Conservation (phyloP, 331 rosid species). For the Rhamnella rubrinervis region DNA sequence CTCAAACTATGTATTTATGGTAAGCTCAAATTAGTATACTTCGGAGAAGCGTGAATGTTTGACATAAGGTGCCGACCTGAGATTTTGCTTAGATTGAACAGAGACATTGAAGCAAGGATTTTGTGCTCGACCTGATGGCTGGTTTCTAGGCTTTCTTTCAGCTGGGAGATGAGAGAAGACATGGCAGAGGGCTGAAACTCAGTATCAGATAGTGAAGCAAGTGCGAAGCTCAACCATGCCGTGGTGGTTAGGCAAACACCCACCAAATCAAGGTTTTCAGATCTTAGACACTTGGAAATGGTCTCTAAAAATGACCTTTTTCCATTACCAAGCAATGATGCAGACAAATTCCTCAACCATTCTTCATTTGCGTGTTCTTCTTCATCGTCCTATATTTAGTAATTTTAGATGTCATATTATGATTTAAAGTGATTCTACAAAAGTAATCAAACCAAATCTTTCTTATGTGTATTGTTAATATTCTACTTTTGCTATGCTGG, state of each 20-base stretch:
- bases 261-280: conserved; percentile 50
- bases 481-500: background rate
- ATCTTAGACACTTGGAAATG: conserved; percentile 51
- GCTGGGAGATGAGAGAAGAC: conserved; percentile 42
- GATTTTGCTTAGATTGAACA: conserved; percentile 72
- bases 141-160: conserved; percentile 48
- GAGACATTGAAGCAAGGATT: conserved; percentile 64
- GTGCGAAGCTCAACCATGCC: conserved; percentile 75
- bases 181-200: conserved; percentile 55
- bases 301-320: conserved; percentile 54
- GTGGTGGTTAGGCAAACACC: conserved; percentile 46
- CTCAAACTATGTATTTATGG: background rate
- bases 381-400: conserved; percentile 45
- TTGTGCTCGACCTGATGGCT: conserved; percentile 50
- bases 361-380: conserved; percentile 47
- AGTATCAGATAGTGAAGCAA: conserved; percentile 32
- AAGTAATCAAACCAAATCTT: background rate
- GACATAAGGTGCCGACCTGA: conserved; percentile 44
- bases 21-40: background rate
- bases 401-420: conserved; percentile 17
- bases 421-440: background rate
- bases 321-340: conserved; percentile 52
- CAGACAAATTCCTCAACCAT: conserved; percentile 49
- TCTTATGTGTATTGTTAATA: background rate
- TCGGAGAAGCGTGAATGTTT: too few species aligned